These are phyloP conservation scores for Byssoonygena ceratinophila DNA, from an alignment of 2,329 filamentous ascomycete species.

Conservation along the genomic window DNA sequence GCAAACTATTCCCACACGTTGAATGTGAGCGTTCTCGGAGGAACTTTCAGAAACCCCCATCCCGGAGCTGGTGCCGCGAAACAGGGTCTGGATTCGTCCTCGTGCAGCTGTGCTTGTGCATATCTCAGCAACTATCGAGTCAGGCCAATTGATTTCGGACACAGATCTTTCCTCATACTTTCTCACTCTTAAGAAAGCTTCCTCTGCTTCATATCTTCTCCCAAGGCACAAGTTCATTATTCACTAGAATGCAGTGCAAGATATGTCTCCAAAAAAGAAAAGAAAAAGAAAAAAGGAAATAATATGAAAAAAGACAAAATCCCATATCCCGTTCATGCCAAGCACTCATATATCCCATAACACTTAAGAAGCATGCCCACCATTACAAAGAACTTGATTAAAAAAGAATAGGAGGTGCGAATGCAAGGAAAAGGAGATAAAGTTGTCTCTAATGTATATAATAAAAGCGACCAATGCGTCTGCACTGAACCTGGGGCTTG, in stretches of 20 bases:
- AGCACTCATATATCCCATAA: background rate
- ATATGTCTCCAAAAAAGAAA: background rate
- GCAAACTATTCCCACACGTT: background rate
- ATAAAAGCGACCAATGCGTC: background rate
- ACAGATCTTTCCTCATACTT: background rate
- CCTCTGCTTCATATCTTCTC: background rate
- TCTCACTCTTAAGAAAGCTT: background rate
- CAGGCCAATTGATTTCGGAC: background rate
- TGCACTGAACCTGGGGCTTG: background rate
- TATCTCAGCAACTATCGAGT: background rate
- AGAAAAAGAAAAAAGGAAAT: background rate
- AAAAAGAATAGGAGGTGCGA: background rate
- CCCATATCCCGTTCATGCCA: background rate
- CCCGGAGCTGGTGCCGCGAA: background rate
- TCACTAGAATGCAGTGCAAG: background rate
- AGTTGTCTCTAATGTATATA: background rate
- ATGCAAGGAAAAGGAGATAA: background rate
- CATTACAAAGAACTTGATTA: constrained; percentile 6
- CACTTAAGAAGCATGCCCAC: background rate
- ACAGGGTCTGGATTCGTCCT: background rate
- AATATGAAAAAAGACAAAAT: background rate
- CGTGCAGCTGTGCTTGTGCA: background rate
- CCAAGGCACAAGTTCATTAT: background rate
- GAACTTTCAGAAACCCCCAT: background rate
- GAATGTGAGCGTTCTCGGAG: background rate